Conservation (phyloP, 345 rosid genomes). For the Gossypioides kirkii region DNA sequence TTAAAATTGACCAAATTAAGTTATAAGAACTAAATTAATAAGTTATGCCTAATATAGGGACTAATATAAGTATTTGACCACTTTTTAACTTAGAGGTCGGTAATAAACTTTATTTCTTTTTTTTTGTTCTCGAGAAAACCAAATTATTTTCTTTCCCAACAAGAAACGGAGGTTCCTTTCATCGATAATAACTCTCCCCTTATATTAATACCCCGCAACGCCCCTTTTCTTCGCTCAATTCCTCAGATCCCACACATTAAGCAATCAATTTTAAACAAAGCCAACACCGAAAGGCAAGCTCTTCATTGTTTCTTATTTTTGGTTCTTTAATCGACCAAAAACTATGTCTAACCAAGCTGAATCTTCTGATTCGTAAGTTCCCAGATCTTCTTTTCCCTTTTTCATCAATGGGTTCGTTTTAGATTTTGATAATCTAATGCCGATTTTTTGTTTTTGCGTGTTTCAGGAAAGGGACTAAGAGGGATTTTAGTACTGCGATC, state of each 20-base stretch:
- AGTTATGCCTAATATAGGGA: too few species aligned
- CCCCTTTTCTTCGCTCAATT: conserved; percentile 6
- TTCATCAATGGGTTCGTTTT: neutral
- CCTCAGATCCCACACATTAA: conserved; percentile 21
- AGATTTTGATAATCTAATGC: neutral
- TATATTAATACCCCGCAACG: conserved; percentile 20
- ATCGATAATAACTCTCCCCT: neutral
- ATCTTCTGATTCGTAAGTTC: conserved; percentile 77
- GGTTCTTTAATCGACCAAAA: neutral
- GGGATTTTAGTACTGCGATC: conserved; percentile 87
- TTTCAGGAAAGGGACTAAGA: conserved; percentile 69
- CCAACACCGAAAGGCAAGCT: neutral
- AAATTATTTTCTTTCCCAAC: conserved; percentile 42
- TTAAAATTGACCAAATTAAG: too few species aligned
- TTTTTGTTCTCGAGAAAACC: neutral
- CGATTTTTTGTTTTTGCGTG: conserved; percentile 6
- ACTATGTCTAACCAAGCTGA: conserved; percentile 72
- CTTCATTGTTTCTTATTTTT: neutral
- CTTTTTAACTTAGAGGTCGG: too few species aligned
- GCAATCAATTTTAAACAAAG: conserved; percentile 9
- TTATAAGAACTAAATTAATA: too few species aligned
- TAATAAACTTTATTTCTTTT: too few species aligned
- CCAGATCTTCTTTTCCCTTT: conserved; percentile 36
- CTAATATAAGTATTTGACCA: too few species aligned
- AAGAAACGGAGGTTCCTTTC: conserved; percentile 35